Evolutionary conservation across 2,329 filamentous ascomycete genomes (phyloP).

Genomic region (Trichoderma hamatum): DNA sequence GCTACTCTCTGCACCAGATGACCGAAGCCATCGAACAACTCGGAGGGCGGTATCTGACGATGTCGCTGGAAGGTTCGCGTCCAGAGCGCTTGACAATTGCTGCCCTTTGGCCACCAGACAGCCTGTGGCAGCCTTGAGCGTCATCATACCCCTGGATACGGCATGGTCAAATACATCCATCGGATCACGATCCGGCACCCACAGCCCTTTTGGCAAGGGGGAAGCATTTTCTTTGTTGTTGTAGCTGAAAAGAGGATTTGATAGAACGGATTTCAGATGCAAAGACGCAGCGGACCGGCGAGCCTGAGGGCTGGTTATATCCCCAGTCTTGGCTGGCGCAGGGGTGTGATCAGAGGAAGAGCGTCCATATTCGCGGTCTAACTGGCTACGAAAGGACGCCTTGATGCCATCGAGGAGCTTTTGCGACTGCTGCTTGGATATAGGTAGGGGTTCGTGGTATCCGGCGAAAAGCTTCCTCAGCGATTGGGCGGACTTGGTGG

Average conservation of each 20-base stretch:
- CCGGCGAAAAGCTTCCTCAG: conserved; percentile 46
- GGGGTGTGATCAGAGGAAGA: conserved; percentile 35
- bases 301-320: conserved; percentile 31
- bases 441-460: conserved; percentile 56
- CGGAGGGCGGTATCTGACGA: conserved; percentile 50
- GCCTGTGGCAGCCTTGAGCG: conserved; percentile 54
- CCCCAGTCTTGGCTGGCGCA: conserved; percentile 29
- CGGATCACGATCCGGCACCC: conserved; percentile 44
- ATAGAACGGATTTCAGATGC: conserved; percentile 60
- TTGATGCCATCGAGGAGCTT: conserved; percentile 60
- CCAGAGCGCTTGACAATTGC: conserved; percentile 39
- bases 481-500: conserved; percentile 44
- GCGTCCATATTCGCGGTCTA: conserved; percentile 61
- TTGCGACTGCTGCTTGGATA: conserved; percentile 55
- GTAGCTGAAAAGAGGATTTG: conserved; percentile 58
- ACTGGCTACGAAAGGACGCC: conserved; percentile 58
- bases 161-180: conserved; percentile 61
- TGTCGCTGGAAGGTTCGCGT: conserved; percentile 39
- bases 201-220: conserved; percentile 28
- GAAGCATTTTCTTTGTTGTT: conserved; percentile 33
- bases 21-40: conserved; percentile 58
- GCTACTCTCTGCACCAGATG: conserved; percentile 51
- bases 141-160: conserved; percentile 61
- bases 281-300: conserved; percentile 46
- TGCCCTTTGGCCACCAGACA: conserved; percentile 54